Base-by-base conservation (phyloP, 2,329 filamentous ascomycete species). In the Hypoxylon sp. region DNA sequence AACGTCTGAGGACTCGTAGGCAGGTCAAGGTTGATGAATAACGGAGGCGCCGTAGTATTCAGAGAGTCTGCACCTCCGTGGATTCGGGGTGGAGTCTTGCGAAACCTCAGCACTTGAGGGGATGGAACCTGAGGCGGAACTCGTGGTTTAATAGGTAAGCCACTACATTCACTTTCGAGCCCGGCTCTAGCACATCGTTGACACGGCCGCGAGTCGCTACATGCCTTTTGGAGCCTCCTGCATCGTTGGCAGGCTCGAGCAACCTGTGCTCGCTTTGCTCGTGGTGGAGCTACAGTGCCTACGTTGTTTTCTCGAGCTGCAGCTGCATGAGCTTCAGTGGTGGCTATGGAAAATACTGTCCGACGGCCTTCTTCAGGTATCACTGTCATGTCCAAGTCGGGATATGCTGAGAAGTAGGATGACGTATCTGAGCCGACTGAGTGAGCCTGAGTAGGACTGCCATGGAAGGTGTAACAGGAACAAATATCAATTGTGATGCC, bases 201-300 rank as follows among this genome's bases (percentile, higher is more conserved):
- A 73, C 82, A 84, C 10, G 82, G 82, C 47, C 82, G 75, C 53
- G 77, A 79, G 71, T 84, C 82, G 73, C 79, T 83, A 70, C 82
- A 84, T 0, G 81, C 82, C 32, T 82, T 78, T 31, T 82, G 80
- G 11, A 83, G 75, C 17, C 75, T 76, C 67, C 82, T 81, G 74
- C 82, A 84, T 21, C 82, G 76, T 31, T 78, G 77, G 60, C 82
- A 84, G 6, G 82, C 82, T 29, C 80, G 75, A 7, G 82, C 80
- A 6, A 84, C 82, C 65, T 83, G 82, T 19, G 76, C 74, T 21
- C 81, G 76, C 71, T 83, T 83, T 27, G 65, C 68, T 52, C 65
- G 68, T 13, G 66, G 64, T 31, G 59, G 65, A 17, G 63, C 42
- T 29, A 39, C 24, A 6, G 37, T 29, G 19, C 11, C 51, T 13